Evolutionary conservation across 2,329 filamentous ascomycete genomes (phyloP).

Genomic region (Thelonectria blattea): DNA sequence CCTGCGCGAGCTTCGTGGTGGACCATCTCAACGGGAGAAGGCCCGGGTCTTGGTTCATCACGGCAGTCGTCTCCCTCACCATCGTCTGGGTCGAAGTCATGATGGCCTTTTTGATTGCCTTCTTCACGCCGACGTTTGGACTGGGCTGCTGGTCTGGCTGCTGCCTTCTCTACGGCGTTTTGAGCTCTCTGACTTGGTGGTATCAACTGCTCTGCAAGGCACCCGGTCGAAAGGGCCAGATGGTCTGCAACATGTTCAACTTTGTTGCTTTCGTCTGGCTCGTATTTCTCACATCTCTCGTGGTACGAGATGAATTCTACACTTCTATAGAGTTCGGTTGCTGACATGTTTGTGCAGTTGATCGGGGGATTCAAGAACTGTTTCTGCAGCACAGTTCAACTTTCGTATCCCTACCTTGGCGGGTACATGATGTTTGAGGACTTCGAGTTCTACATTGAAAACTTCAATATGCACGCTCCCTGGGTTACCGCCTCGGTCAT

Average conservation of each 20-base stretch:
- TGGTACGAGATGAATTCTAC: not conserved
- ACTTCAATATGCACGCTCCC: constrained; percentile 7
- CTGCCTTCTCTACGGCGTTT: not conserved
- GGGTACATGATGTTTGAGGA: constrained; percentile 15
- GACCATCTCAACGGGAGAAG: constrained; percentile 8
- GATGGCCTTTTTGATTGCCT: constrained; percentile 15
- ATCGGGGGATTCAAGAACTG: constrained; percentile 11
- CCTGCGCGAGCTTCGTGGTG: not conserved
- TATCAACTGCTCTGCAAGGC: constrained; percentile 6
- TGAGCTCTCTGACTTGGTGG: constrained; percentile 10
- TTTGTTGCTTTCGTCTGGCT: constrained; percentile 9
- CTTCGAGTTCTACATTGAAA: constrained; percentile 15
- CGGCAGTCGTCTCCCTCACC: not conserved
- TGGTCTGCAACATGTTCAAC: constrained; percentile 4
- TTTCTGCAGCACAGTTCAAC: constrained; percentile 11
- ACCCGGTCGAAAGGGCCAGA: not conserved
- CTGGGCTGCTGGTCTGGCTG: constrained; percentile 10
- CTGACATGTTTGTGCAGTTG: not conserved
- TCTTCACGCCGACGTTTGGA: constrained; percentile 12
- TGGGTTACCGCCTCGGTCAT: constrained; percentile 13
- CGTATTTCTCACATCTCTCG: constrained; percentile 9
- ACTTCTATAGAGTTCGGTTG: not conserved
- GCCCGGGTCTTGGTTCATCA: constrained; percentile 9
- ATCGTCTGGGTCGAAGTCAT: constrained; percentile 17
- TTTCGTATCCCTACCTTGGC: constrained; percentile 9